Base-by-base conservation (phyloP, 495 filamentous ascomycete genomes). In the Neurospora hispaniola region DNA sequence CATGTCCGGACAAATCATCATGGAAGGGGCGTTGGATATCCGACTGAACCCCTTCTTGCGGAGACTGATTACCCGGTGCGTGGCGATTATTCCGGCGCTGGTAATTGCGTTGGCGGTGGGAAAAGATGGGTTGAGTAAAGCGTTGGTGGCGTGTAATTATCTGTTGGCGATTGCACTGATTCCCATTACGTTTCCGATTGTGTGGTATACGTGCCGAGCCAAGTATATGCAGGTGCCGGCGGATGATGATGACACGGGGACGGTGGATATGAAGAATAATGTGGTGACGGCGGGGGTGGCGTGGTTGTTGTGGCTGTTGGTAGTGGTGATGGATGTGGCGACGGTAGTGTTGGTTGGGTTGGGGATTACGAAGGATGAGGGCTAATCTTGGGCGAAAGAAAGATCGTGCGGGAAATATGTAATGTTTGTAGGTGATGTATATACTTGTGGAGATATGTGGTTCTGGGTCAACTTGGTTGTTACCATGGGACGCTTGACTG, bases 71-170 rank as follows among this genome's bases (percentile, higher is more conserved):
- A 88, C 86, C 0, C 79, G 87, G 23, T 84, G 84, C 10, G 89
- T 95, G 75, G 90, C 89, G 74, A 93, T 95, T 76, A 88, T 89
- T 18, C 92, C 92, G 3, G 88, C 86, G 73, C 92, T 94, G 75
- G 90, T 94, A 75, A 90, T 95, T 70, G 92, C 92, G 4, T 90
- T 84, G 0, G 90, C 92, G 0, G 89, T 93, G 4, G 91, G 91
- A 0, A 84, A 86, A 38, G 69, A 76, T 4, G 85, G 84, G 1
- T 73, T 87, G 11, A 75, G 75, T 3, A 72, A 73, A 3, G 84
- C 85, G 48, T 75, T 87, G 18, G 77, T 83, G 27, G 85, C 78
- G 2, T 80, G 74, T 46, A 84, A 87, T 73, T 81, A 86, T 40
- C 78, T 82, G 20, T 74, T 87, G 31, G 81, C 81, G 71, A 79